Base-by-base conservation (phyloP, 2,329 filamentous ascomycete species). In the Colletotrichum sp. region DNA sequence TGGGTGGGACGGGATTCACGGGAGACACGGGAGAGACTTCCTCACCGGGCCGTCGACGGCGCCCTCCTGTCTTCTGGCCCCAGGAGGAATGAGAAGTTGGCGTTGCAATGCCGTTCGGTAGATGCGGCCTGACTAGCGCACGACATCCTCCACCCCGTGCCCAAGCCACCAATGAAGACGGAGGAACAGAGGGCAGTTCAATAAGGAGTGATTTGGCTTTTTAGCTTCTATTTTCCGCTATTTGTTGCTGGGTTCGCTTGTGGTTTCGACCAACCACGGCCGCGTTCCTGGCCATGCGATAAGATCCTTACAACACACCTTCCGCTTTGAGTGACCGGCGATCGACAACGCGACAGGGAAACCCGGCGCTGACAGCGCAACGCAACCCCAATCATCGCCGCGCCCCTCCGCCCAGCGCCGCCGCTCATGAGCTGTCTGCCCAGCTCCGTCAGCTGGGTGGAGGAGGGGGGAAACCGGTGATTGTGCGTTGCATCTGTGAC, bases 241-340 rank as follows among this genome's bases (percentile, higher is more conserved):
- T 52, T 52, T 21, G 3, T 49, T 21, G 44, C 44, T 52, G 44
- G n/a, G 44, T 52, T 52, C 44, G n/a, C 44, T 52, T 52, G 44
- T 7, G 44, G 12, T 52, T 52, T 16, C 72, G 69, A 63, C 75
- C 76, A 77, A 77, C 76, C 76, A 71, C 69, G 36, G 52, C 44
- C 30, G 59, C 44, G 69, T 76, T 71, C 72, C 76, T 76, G 69
- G 44, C 52, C 76, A 76, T 76, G 76, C 69, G 73, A 76, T 76
- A 76, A 73, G 73, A 59, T 70, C 57, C 30, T 26, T 26, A 26
- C 24, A 72, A 49, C n/a, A 67, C 69, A 76, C 73, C 62, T 77
- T 77, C 69, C 69, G 62, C 62, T 49, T 72, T 73, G 21, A 66
- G 66, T 21, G 70, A 65, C 63, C 55, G 66, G 55, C 26, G 62